Evolutionary conservation across 495 filamentous ascomycete species (phyloP), one percentile per base, ranked within the genome.

Genomic region (Hyaloscypha hepaticicola): DNA sequence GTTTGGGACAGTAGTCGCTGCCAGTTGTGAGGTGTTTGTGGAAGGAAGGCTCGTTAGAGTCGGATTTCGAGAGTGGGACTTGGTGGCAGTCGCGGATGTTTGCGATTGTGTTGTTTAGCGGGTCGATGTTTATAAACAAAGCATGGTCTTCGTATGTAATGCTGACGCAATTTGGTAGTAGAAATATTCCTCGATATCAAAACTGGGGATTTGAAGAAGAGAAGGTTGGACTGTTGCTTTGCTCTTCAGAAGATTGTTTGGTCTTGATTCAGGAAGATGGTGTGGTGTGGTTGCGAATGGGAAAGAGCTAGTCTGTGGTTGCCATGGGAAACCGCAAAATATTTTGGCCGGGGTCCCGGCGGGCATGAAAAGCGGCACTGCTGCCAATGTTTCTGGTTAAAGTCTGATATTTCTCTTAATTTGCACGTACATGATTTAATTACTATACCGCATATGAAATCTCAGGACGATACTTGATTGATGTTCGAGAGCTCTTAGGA

Each of bases 221-320:
- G 51, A 60, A 31, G 26, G 25, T 49, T 50, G n/a, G 45, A 24
- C 16, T 63, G 45, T 38, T 45, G 12, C 24, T 49, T 34, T 58
- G 49, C 28, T 60, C 29, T n/a, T 21, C 55, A 34, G 28, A 55
- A 61, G 63, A 62, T 63, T 69, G 68, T 70, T 66, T 67, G 66
- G 7, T 50, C 26, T 45, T 7, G n/a, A 50, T 8, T 16, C 11
- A 50, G 38, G 6, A 19, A 51, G 28, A 33, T 25, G 38, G 31
- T 33, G 25, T 59, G 63, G 59, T 50, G 59, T 21, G 55, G 55
- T n/a, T 24, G 26, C 24, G 31, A 9, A 5, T 58, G 62, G 25
- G n/a, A 67, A 65, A 61, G 51, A 59, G 68, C 49, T 63, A 62
- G 58, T 33, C 27, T 57, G 24, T 29, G 19, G 64, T 67, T 58